These are phyloP conservation scores for Arachis hypogaea DNA, from an alignment of 306 rosid genomes.

Conservation along the genomic window DNA sequence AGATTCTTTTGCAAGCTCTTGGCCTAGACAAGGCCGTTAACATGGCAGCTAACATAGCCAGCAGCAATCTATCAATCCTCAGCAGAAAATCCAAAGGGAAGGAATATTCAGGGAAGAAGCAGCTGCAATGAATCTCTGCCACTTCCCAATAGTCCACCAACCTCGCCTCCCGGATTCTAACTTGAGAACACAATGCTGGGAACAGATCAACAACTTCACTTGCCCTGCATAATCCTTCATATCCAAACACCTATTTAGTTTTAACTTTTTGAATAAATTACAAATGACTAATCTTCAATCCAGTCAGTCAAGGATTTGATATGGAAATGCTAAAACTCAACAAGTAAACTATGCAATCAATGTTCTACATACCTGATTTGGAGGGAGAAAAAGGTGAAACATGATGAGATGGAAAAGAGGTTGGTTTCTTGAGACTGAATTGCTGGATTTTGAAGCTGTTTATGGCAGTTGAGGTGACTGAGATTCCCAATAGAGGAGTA, in stretches of 20 bases:
- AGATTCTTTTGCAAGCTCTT: constrained; percentile 62
- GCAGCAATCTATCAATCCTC: constrained; percentile 68
- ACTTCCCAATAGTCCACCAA: constrained; percentile 91
- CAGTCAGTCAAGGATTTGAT: too few species aligned
- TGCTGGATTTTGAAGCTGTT: constrained; percentile 43
- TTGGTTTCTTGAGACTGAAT: constrained; percentile 47
- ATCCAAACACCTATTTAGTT: constrained; percentile 26
- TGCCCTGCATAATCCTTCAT: constrained; percentile 74
- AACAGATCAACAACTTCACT: constrained; percentile 75
- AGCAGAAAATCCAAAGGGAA: constrained; percentile 81
- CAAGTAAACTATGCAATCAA: background rate
- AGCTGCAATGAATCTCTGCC: constrained; percentile 92
- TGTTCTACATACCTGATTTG: constrained; percentile 58
- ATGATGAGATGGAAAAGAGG: constrained; percentile 42
- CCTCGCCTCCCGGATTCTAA: constrained; percentile 81
- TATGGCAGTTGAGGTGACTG: constrained; percentile 52
- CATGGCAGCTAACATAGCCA: constrained; percentile 66
- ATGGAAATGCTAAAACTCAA: background rate
- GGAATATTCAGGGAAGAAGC: constrained; percentile 79
- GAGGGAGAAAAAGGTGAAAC: constrained; percentile 49
- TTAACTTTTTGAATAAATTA: background rate
- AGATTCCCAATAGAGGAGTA: constrained; percentile 60
- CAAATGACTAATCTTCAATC: too few species aligned
- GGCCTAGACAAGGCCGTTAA: constrained; percentile 67
- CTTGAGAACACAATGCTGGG: constrained; percentile 65